Base-by-base conservation (phyloP, 2,329 filamentous ascomycete species). In the Talaromyces sp. region DNA sequence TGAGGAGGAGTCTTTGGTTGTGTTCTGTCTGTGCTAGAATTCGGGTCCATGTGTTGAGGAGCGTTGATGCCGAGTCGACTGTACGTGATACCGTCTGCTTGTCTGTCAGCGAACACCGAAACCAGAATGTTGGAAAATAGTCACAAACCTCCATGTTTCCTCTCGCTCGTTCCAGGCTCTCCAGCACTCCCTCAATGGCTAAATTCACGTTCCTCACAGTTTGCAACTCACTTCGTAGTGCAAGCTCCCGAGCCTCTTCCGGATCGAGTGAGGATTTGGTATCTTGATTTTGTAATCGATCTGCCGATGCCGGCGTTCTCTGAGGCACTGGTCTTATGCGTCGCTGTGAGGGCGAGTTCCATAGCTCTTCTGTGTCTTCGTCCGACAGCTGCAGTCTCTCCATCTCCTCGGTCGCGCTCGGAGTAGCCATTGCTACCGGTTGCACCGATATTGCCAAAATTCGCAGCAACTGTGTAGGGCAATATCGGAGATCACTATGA, bases 1-100 rank as follows among this genome's bases (percentile, higher is more conserved):
- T 90, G 54, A 98, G 84, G 52, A 99, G 89, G 60, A 99, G 83
- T 27, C 95, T 89, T 77, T 98, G 93, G 75, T 96, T 98, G 79
- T 99, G 95, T 79, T 99, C 95, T 4, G 95, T 97, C 78, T 99
- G 95, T 7, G 92, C 95, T 13, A 99, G 86, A 69, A 99, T 97
- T 61, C 93, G 89, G 9, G 93, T 96, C 94, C 94, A 99, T 17
- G 93, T 96, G 72, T 96, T 93, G 37, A 99, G 87, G 15, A 99
- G 86, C 1, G 90, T 91, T 15, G 93, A 96, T 3, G 95, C 93
- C 63, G 93, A 94, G 69, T 86, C 86, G 49, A 98, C 93, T 3
- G 95, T 97, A 67, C 86, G 86, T 62, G 90, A 90, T 41, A 98
- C 93, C 27, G 90, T 96, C 90, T 91, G 66, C 9, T 59, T 19